A percentile compares a stretch with the other conserved stretches of the same genome.
These are phyloP conservation scores for Hypoxylon sp. DNA, from an alignment of 2,329 filamentous ascomycete genomes.

Conservation along the genomic window DNA sequence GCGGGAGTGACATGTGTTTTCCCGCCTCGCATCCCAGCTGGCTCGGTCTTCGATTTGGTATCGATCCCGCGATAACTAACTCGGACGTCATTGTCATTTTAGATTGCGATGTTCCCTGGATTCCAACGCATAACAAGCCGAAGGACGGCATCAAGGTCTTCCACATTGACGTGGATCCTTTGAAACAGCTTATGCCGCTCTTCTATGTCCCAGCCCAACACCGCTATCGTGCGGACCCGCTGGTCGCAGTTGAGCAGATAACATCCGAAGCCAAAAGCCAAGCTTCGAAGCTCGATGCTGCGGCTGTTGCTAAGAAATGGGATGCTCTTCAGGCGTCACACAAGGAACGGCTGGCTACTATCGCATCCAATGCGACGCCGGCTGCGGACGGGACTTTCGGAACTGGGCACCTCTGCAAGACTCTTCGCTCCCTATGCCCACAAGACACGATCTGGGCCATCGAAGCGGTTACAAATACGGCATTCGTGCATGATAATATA, in stretches of 20 bases:
- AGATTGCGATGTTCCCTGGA: conserved; percentile 94
- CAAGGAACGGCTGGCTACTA: conserved; percentile 68
- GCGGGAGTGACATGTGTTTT: conserved; percentile 85
- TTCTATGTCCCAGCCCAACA: conserved; percentile 76
- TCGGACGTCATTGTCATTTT: conserved; percentile 88
- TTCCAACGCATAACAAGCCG: conserved; percentile 78
- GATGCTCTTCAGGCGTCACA: conserved; percentile 69
- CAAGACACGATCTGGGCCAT: conserved; percentile 76
- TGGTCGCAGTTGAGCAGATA: conserved; percentile 76
- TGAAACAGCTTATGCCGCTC: conserved; percentile 79
- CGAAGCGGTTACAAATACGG: conserved; percentile 79
- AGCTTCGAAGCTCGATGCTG: conserved; percentile 55
- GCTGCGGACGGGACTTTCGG: conserved; percentile 72
- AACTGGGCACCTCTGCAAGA: conserved; percentile 59
- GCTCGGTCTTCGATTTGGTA: conserved; percentile 79
- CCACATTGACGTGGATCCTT: conserved; percentile 74
- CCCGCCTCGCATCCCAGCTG: conserved; percentile 76
- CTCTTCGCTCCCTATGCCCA: conserved; percentile 55
- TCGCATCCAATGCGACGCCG: conserved; percentile 69
- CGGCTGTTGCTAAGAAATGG: conserved; percentile 60
- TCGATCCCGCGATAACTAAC: conserved; percentile 77
- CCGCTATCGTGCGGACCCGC: conserved; percentile 75
- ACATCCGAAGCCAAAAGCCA: conserved; percentile 63
- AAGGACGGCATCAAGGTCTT: conserved; percentile 66
- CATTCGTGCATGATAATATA: conserved; percentile 75